A percentile compares a stretch with the other conserved stretches of the same genome.
Evolutionary conservation across 208 protist species (phyloP).

Genomic region (Trichomonas vaginalis): DNA sequence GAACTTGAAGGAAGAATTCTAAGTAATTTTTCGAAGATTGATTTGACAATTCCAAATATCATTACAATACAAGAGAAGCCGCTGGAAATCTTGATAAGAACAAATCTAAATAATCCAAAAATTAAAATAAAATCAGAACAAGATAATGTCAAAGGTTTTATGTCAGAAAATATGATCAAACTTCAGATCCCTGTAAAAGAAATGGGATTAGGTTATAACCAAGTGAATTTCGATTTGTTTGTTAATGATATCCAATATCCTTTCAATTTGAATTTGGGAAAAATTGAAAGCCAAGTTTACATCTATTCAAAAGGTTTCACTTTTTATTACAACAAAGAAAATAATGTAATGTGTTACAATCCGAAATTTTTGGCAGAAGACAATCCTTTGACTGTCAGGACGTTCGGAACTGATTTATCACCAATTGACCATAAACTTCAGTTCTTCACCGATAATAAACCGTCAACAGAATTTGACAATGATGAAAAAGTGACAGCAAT

Average conservation of each 20-base stretch:
- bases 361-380: not conserved
- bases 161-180: not conserved
- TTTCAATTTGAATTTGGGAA: not conserved
- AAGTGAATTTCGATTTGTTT: not conserved
- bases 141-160: not conserved
- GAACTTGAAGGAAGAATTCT: not conserved
- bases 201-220: not conserved
- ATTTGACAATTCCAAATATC: not conserved
- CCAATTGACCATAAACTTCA: too few relatives aligned
- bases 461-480: not conserved
- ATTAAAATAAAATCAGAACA: not conserved
- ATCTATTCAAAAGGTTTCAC: not conserved
- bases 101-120: not conserved
- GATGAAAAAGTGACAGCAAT: not conserved
- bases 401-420: not conserved
- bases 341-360: not conserved
- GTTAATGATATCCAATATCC: not conserved
- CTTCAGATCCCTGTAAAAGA: not conserved
- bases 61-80: not conserved
- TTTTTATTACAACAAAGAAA: not conserved
- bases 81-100: not conserved
- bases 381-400: not conserved
- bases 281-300: not conserved
- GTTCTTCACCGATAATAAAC: not conserved
- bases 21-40: not conserved